Base-by-base conservation (phyloP, 306 rosid species). In the Sicyos baderoa region DNA sequence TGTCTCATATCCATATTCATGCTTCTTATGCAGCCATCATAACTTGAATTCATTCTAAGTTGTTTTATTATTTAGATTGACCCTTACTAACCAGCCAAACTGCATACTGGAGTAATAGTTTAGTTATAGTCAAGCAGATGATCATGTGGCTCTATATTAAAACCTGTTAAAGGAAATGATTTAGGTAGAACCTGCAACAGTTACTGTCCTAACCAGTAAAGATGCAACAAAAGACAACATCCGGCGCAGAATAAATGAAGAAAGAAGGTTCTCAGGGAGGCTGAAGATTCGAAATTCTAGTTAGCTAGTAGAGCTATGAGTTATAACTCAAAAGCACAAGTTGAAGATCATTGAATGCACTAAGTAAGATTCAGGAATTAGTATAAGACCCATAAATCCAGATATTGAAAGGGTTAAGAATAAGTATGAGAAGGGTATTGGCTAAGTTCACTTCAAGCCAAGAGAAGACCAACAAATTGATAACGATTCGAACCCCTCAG, bases 391-490 rank as follows among this genome's bases (percentile, higher is more conserved):
- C 69, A 63, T 18, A 63, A 63, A 25, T 63, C 51, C 69, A 40
- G 27, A 4, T 10, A 63, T 15, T 40, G 27, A 18, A 37, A 63
- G 6, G 2, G 32, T 63, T 40, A 42, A 42, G 51, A 42, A 40
- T 42, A 42, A 42, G 32, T 7, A 63, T 63, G n/a, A 63, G 52
- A 63, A 40, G 52, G 42, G 10, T 19, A 42, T 42, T 42, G n/a
- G 21, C 23, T 16, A 63, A 21, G 32, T 42, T 11, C 35, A 1
- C 35, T 29, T 29, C 52, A 63, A 19, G 52, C 52, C 10, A 63
- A 63, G 44, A 63, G n/a, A 63, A 29, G 17, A 42, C 52, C 69
- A 63, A 63, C 67, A 61, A 61, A 63, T 42, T 18, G 68, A 9
- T 61, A n/a, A 61, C n/a, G n/a, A n/a, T n/a, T n/a, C n/a, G n/a